phyloP scores from a whole-genome alignment of 306 rosid genomes.

The Quercus glauca region DNA sequence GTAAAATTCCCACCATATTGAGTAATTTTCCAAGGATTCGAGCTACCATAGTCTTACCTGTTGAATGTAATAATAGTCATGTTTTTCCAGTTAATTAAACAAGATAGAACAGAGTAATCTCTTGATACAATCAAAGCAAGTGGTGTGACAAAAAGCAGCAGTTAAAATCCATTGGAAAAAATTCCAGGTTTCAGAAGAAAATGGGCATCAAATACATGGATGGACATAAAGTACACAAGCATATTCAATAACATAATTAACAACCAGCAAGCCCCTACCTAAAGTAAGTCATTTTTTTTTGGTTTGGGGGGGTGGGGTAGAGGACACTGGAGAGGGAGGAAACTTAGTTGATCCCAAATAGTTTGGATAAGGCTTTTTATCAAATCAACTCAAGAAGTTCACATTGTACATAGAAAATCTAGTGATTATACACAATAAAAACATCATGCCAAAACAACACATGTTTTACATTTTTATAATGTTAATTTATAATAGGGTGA shows the following conservation, averaged over 20 bases:
- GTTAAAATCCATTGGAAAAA: background rate
- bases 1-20: slow-evolving; percentile 92
- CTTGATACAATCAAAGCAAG: background rate
- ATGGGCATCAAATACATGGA: background rate
- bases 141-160: background rate
- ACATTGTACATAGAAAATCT: background rate
- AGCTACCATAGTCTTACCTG: slow-evolving; percentile 98
- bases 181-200: background rate
- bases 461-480: background rate
- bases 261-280: background rate
- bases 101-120: background rate
- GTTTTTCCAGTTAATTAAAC: background rate
- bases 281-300: too few species aligned
- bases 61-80: slow-evolving; percentile 23
- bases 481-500: too few species aligned
- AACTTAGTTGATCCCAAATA: background rate
- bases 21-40: slow-evolving; percentile 90
- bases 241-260: background rate
- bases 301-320: too few species aligned
- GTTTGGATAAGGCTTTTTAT: background rate
- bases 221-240: background rate
- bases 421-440: background rate
- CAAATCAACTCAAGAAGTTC: background rate
- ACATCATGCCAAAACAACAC: background rate
- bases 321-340: background rate